Evolutionary conservation across 768 basidiomycete species (phyloP), one percentile per base, ranked within the genome.

Genomic region (Phlebiopsis gigantea): DNA sequence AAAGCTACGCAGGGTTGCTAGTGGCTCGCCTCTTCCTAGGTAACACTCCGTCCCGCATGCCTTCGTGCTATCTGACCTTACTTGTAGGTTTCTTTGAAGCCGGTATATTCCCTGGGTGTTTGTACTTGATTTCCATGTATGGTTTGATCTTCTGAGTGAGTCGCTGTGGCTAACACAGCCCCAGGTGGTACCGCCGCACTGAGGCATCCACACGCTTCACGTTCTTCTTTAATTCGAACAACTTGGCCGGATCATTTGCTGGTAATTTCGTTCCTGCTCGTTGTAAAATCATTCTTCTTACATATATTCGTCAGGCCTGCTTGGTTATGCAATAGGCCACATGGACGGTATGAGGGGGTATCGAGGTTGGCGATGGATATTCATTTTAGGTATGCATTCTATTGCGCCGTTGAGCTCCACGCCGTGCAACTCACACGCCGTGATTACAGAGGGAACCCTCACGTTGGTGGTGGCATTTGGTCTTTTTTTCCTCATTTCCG

Each of bases 171-270:
- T 9, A 44, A 7, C 29, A 4, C 2, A 6, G 4, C 2, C 19
- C n/a, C 31, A 69, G 66, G 63, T 74, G 72, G 72, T 76, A 75
- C 62, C 67, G 68, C n/a, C 66, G 71, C 17, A 61, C 66, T 31
- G 75, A 75, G 57, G 67, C 70, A 34, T 69, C 70, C 55, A 70
- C 66, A 31, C 63, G 69, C 2, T 70, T 66, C 58, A 64, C 66
- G 30, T 68, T 73, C 66, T 74, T 74, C 68, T 75, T 74, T 65
- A 66, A 66, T 9, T 72, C 71, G 10, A 67, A 63, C 19, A 77
- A 76, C 2, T 66, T 73, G 39, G 70, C 76, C 5, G 77, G 76
- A 29, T 70, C 64, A 6, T 72, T 72, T 57, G 71, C 71, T 39
- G 69, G 69, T 42, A 25, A 51, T 12, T 15, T 15, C 15, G 12